Conservation (phyloP, 768 basidiomycete genomes). For the Lactifluus hygrophoroides region DNA sequence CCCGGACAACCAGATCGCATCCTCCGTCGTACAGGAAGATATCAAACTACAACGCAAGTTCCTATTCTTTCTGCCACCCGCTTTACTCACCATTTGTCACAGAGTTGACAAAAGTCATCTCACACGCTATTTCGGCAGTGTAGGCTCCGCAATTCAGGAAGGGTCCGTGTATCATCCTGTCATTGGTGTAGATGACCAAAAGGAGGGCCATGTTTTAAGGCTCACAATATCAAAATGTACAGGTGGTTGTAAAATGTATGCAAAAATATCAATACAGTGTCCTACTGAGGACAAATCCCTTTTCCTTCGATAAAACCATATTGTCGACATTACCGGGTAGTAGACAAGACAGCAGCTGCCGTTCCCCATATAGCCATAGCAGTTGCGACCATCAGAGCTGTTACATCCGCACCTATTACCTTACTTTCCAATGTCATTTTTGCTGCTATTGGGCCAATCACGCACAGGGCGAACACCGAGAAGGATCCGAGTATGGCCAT, state of each 20-base stretch:
- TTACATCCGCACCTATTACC: constrained; percentile 44
- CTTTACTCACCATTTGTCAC: constrained; percentile 8
- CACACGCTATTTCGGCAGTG: constrained; percentile 56
- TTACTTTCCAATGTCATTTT: constrained; percentile 50
- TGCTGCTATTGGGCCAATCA: constrained; percentile 58
- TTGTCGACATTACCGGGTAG: constrained; percentile 9
- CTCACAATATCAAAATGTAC: neutral
- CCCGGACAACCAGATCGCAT: constrained; percentile 82
- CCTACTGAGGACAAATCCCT: neutral
- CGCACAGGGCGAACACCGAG: constrained; percentile 54
- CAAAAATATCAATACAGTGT: neutral
- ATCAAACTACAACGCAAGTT: constrained; percentile 71
- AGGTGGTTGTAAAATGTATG: neutral
- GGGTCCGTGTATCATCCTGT: neutral
- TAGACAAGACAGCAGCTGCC: constrained; percentile 46
- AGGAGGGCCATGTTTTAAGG: too few relatives aligned
- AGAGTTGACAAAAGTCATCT: constrained; percentile 73
- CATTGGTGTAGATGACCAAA: neutral
- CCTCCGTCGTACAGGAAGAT: constrained; percentile 75
- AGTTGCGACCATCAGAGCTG: constrained; percentile 42
- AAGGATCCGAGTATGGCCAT: constrained; percentile 94
- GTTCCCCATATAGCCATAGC: constrained; percentile 79
- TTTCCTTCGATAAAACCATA: neutral
- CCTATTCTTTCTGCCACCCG: constrained; percentile 15
- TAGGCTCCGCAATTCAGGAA: constrained; percentile 21